A percentile compares a stretch with the other conserved stretches of the same genome.
These are phyloP conservation scores for Candida cerambycidarum DNA, from an alignment of 805 yeast genomes.

Conservation along the genomic window DNA sequence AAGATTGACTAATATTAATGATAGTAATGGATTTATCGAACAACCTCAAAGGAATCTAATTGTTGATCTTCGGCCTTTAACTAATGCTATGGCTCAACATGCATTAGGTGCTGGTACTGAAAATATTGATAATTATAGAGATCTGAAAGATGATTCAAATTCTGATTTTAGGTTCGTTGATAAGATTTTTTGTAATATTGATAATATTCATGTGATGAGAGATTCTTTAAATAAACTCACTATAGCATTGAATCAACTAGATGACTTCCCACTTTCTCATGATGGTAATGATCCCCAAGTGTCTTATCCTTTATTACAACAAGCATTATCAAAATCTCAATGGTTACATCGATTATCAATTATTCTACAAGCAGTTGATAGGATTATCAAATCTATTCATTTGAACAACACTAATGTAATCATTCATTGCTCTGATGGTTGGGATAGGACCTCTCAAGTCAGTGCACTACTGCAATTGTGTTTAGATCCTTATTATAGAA, in stretches of 20 bases:
- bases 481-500: conserved; percentile 86
- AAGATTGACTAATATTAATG: conserved; percentile 18
- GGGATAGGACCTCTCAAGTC: conserved; percentile 96
- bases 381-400: conserved; percentile 77
- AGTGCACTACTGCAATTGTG: conserved; percentile 82
- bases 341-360: conserved; percentile 78
- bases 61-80: conserved; percentile 88
- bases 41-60: conserved; percentile 58
- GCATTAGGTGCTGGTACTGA: conserved; percentile 99
- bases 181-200: conserved; percentile 84
- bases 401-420: conserved; percentile 79
- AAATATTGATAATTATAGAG: conserved; percentile 79
- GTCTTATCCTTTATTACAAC: conserved; percentile 37
- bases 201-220: conserved; percentile 93
- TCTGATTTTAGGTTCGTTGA: conserved; percentile 33
- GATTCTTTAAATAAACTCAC: conserved; percentile 70
- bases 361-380: conserved; percentile 71
- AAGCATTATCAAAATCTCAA: conserved; percentile 59
- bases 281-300: conserved; percentile 14
- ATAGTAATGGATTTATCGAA: conserved; percentile 23
- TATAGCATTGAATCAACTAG: conserved; percentile 66
- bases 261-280: conserved; percentile 45
- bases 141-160: conserved; percentile 14
- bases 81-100: conserved; percentile 95
- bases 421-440: conserved; percentile 96